Conservation (phyloP, 495 filamentous ascomycete genomes). For the Hypoxylon perforatum region DNA sequence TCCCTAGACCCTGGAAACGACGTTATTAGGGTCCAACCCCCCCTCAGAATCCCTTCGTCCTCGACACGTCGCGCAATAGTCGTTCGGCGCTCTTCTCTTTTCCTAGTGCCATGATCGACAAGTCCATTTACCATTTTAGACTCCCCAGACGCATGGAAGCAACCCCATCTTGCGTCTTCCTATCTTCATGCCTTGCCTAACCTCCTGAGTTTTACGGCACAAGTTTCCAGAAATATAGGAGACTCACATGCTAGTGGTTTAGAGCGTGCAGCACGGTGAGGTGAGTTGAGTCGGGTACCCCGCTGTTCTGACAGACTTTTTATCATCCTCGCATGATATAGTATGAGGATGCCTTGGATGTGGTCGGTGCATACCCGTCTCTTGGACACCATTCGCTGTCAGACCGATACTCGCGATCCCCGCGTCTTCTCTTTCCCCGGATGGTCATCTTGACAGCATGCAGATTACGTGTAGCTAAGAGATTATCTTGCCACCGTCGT, state of each 20-base stretch:
- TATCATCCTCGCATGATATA: constrained; percentile 21
- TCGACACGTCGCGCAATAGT: constrained; percentile 19
- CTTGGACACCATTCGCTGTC: constrained; percentile 1
- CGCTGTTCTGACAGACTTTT: constrained; percentile 2
- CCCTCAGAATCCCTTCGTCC: not conserved
- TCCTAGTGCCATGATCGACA: constrained; percentile 28
- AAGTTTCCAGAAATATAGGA: constrained; percentile 14
- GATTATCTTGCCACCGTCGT: constrained; percentile 9
- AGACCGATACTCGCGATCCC: constrained; percentile 1
- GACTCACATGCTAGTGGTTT: constrained; percentile 23
- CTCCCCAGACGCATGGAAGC: constrained; percentile 24
- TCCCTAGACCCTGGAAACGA: not conserved
- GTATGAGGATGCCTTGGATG: constrained; percentile 21
- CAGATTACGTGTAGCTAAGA: constrained; percentile 17
- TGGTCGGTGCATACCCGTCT: constrained; percentile 5
- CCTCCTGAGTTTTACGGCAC: constrained; percentile 4
- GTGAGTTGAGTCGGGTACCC: constrained; percentile 14
- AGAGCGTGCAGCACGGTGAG: not conserved
- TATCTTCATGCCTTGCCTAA: constrained; percentile 17
- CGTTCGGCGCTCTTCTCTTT: constrained; percentile 14
- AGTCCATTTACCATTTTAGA: constrained; percentile 24
- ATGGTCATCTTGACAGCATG: not conserved
- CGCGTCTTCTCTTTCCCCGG: constrained; percentile 9
- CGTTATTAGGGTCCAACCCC: constrained; percentile 7
- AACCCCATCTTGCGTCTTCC: constrained; percentile 35